Evolutionary conservation across 202 grass and related monocot genomes (phyloP), one percentile per base, ranked within the genome.

Genomic region (Hordeum pubiflorum): DNA sequence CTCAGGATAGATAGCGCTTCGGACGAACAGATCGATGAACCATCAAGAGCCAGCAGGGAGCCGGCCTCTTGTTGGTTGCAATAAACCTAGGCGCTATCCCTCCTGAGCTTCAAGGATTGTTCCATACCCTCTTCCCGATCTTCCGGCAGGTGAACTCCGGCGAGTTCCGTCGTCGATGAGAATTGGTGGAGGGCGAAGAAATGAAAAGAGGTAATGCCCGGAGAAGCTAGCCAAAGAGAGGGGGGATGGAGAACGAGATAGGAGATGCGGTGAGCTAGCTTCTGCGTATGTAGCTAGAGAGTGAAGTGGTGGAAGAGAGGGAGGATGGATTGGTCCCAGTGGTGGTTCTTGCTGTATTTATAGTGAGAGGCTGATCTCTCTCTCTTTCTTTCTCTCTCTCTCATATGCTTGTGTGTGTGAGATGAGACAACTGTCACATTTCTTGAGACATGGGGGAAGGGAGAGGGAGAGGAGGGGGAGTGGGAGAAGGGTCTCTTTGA

Each of bases 1-100:
- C 89, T 91, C 89, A 91, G 86, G 89, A 91, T 91, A 91, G 89
- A 91, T 86, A 91, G 86, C 89, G 69, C 89, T 71, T 83, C 24
- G 22, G 46, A 78, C 79, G 27, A 79, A 73, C 70, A 81, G 77
- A 89, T 58, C 36, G 72, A 85, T 17, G 43, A 85, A 81, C 87
- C 24, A 33, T 24, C 13, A 63, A 58, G 82, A 55, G n/a, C 9
- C n/a, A 1, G 22, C 20, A 9, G 22, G 20, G n/a, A n/a, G 54
- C 8, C 54, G 54, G 8, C 22, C 44, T 4, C 70, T 55, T 73
- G 70, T 0, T 73, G 32, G 80, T 75, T 71, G 57, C 46, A 77
- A 80, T 70, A 5, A 14, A 26, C 70, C 29, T 26, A 83, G 89
- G 89, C 82, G 89, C 83, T 91, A 91, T 91, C 89, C 89, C 89